These are phyloP conservation scores for Epichloe gansuensis DNA, from an alignment of 2,329 filamentous ascomycete species.

Conservation along the genomic window DNA sequence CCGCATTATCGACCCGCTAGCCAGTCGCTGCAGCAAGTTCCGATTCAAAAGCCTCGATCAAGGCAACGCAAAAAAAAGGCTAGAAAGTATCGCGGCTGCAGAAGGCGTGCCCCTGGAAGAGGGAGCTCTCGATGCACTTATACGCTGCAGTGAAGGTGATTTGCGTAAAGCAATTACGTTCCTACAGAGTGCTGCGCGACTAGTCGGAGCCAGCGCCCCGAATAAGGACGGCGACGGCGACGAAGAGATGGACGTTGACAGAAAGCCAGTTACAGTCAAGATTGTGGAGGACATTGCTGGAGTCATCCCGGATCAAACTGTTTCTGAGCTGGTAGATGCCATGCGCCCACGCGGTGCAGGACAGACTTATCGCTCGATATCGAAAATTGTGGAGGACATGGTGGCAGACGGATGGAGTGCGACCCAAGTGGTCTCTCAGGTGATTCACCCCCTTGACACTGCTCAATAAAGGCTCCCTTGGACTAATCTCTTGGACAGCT, in stretches of 20 bases:
- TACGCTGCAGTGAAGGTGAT: constrained; percentile 85
- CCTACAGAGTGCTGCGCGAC: constrained; percentile 79
- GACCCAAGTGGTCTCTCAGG: constrained; percentile 71
- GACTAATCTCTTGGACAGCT: constrained; percentile 34
- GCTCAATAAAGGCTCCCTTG: not conserved
- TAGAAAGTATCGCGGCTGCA: constrained; percentile 69
- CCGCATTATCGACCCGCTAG: constrained; percentile 90
- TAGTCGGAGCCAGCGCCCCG: constrained; percentile 56
- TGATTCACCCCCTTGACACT: constrained; percentile 22
- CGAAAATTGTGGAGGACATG: constrained; percentile 74
- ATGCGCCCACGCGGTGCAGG: constrained; percentile 59
- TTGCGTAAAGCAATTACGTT: constrained; percentile 93
- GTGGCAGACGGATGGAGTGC: constrained; percentile 97
- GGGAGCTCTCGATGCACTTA: constrained; percentile 71
- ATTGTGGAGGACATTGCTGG: constrained; percentile 92
- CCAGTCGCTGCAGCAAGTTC: constrained; percentile 90
- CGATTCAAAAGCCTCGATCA: constrained; percentile 93
- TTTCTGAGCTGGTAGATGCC: constrained; percentile 57
- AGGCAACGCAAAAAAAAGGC: constrained; percentile 62
- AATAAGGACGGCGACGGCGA: constrained; percentile 38
- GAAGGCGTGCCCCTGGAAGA: constrained; percentile 67
- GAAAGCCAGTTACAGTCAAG: constrained; percentile 55
- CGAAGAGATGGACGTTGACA: constrained; percentile 49
- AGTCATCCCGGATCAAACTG: constrained; percentile 67
- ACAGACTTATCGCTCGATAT: constrained; percentile 58